Base-by-base conservation (phyloP, 345 rosid species). In the Sisymbrium irio region DNA sequence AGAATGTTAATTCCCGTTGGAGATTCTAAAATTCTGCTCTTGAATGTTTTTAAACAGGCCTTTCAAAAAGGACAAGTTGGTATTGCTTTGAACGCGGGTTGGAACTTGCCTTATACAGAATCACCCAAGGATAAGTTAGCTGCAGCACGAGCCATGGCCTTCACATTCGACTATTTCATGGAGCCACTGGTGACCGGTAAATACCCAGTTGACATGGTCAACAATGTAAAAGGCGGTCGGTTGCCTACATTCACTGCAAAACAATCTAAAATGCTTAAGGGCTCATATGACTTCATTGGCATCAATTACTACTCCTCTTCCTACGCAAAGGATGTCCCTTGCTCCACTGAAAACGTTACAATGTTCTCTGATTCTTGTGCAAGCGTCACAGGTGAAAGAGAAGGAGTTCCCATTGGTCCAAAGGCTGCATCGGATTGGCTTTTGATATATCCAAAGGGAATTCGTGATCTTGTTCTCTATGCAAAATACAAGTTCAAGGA, bases 251-350 rank as follows among this genome's bases (percentile, higher is more conserved):
- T 58, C 44, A 58, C 63, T 1, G 44, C 63, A 58, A 36, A 36
- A 13, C 44, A 58, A 58, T 58, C 63, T 36, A 58, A 58, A 42
- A 58, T 36, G 28, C 44, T 58, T 3, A 58, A 36, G 44, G 63
- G 63, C 15, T 58, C 63, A 35, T 58, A 58, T 36, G 63, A 58
- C 8, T 58, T 58, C 44, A 58, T 80, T 73, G 64, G 64, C 46
- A 59, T 59, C n/a, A 59, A 59, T 13, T 59, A 59, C 19, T 59
- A 59, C 64, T 59, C 64, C 3, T 59, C 64, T 3, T 37, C 64
- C 12, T 59, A 59, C 32, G 64, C 64, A 19, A 59, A 59, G 4
- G 32, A 59, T 37, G 46, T 59, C 30, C 64, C 46, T 37, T 59
- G 46, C 32, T 59, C 64, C 30, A 59, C 46, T 39, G 46, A 59